Evolutionary conservation across 75 land plant genomes (phyloP), one percentile per base, ranked within the genome.

Genomic region (Selaginella tamariscina): DNA sequence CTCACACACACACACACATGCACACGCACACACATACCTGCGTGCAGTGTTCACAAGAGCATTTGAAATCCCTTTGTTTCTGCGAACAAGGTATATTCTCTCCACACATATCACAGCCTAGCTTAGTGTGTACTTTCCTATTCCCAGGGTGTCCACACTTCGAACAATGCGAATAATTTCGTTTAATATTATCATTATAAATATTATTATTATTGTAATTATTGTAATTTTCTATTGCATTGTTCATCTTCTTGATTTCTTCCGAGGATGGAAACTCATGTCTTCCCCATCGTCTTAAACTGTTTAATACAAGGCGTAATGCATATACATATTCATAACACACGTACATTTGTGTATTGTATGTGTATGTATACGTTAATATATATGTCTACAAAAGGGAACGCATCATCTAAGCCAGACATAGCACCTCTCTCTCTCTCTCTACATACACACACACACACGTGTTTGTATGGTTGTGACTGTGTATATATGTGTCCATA

Each of bases 121-220:
- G 31, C 68, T 79, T 82, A 0, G 32, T 23, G 73, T 90, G 96
- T 32, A 56, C 60, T 69, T 54, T 83, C 62, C 79, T 86, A 66
- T 44, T 82, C 22, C 96, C 96, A 24, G 96, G 96, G 80, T 90
- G 96, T 23, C 96, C 96, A 75, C 96, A 90, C 27, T 66, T 49
- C 32, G 96, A 86, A 76, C 96, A 90, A 69, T 90, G 96, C 49
- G 33, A 21, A 18, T 32, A 77, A 68, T 55, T 64, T 32, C 71
- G 73, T 84, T 29, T 1, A 5, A 5, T 59, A 55, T 60, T 73
- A 62, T 68, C 13, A 9, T 2, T 15, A 0, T 0, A 20, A 33
- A 2, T 54, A 27, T 54, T 30, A 30, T 27, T 20, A 1, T 2
- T 5, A 2, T 23, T n/a, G 21, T 28, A 32, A 21, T 24, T 59